A percentile compares a stretch with the other conserved stretches of the same genome.
phyloP scores from a whole-genome alignment of 2,329 filamentous ascomycete genomes.

The Waltergamsia citrina region DNA sequence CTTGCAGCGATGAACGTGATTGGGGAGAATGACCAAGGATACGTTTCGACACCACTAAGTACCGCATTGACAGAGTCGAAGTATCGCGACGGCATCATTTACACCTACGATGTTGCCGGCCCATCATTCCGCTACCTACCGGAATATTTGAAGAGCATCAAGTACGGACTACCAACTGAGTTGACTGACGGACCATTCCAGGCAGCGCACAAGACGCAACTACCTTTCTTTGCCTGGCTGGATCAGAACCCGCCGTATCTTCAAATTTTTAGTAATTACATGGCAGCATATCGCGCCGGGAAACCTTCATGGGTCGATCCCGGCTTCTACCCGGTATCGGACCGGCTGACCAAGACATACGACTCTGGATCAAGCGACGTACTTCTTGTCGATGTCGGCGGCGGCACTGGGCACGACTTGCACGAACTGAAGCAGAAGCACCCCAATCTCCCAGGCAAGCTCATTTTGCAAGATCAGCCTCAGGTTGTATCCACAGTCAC shows the following conservation, averaged over 20 bases:
- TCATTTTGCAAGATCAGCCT: slow-evolving; percentile 38
- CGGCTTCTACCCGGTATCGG: slow-evolving; percentile 18
- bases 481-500: slow-evolving; percentile 23
- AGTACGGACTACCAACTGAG: slow-evolving; percentile 16
- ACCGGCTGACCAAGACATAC: slow-evolving; percentile 14
- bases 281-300: slow-evolving; percentile 22
- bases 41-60: slow-evolving; percentile 18
- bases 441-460: slow-evolving; percentile 23
- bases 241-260: slow-evolving; percentile 5
- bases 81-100: slow-evolving; percentile 23
- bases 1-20: slow-evolving; percentile 28
- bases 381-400: slow-evolving; percentile 24
- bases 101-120: slow-evolving; percentile 19
- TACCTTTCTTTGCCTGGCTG: slow-evolving; percentile 22
- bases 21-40: slow-evolving; percentile 17
- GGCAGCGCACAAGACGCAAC: slow-evolving; percentile 16
- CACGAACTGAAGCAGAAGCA: slow-evolving; percentile 20
- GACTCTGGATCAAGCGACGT: slow-evolving; percentile 14
- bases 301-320: slow-evolving; percentile 23
- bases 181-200: slow-evolving; percentile 20
- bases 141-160: slow-evolving; percentile 18
- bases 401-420: slow-evolving; percentile 23
- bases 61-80: too few relatives aligned
- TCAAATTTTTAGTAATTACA: slow-evolving; percentile 26
- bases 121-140: slow-evolving; percentile 20